phyloP scores from a whole-genome alignment of 2,329 filamentous ascomycete species.

The Epichloe brachyelytri region DNA sequence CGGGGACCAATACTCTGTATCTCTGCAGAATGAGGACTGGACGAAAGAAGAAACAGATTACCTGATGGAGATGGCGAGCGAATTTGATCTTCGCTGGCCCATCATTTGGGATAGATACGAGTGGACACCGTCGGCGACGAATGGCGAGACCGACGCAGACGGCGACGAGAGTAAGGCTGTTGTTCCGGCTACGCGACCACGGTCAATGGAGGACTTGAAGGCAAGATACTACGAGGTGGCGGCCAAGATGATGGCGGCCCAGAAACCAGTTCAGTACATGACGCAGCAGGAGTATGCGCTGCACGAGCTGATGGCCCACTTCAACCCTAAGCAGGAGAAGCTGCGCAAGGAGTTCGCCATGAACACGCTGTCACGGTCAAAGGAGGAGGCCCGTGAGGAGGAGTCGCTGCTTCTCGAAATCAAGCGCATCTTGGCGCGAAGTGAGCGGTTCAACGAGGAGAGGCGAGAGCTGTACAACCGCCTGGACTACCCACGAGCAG shows the following conservation, averaged over 20 bases:
- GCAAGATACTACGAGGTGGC: conserved; percentile 80
- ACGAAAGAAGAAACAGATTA: conserved; percentile 90
- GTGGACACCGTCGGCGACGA: conserved; percentile 38
- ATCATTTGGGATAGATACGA: conserved; percentile 90
- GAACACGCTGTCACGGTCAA: conserved; percentile 63
- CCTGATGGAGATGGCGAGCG: conserved; percentile 58
- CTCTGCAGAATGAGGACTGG: conserved; percentile 68
- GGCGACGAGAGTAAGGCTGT: conserved; percentile 39
- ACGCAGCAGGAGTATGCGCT: conserved; percentile 68
- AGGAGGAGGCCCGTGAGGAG: conserved; percentile 86
- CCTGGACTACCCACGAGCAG: conserved; percentile 63
- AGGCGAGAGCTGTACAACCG: conserved; percentile 76
- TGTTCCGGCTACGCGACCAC: conserved; percentile 36
- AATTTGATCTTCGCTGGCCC: conserved; percentile 82
- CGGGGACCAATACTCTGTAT: conserved; percentile 71
- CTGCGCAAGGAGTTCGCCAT: conserved; percentile 76
- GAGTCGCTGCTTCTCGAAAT: conserved; percentile 80
- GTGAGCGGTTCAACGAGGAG: conserved; percentile 77
- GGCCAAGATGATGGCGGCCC: conserved; percentile 66
- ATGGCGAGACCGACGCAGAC: conserved; percentile 31
- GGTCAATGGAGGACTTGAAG: conserved; percentile 84
- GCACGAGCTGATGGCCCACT: conserved; percentile 77
- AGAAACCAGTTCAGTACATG: conserved; percentile 78
- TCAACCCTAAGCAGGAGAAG: conserved; percentile 67
- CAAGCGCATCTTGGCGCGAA: conserved; percentile 77